phyloP scores from a whole-genome alignment of 257 asterid species.

The Lithospermum erythrorhizon region DNA sequence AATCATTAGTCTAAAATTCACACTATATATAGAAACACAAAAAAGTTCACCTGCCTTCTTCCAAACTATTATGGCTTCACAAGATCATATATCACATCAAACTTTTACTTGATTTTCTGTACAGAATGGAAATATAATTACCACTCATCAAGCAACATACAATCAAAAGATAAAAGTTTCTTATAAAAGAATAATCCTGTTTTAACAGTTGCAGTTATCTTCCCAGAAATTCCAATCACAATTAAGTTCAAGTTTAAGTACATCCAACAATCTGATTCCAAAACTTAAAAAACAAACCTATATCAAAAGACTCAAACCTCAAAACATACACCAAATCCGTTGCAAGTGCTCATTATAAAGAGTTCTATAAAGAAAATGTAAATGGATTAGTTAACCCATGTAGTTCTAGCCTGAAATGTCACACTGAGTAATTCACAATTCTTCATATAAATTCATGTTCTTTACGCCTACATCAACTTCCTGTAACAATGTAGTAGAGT shows the following conservation, averaged over 20 bases:
- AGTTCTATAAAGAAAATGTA: constrained; percentile 27
- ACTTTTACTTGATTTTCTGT: not conserved
- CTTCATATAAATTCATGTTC: constrained; percentile 24
- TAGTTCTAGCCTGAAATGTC: constrained; percentile 26
- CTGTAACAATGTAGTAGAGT: constrained; percentile 20
- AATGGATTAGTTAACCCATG: constrained; percentile 25
- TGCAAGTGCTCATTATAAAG: constrained; percentile 21
- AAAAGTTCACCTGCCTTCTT: too few species aligned
- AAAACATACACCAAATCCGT: constrained; percentile 36
- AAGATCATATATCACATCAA: not conserved
- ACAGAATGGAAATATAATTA: not conserved
- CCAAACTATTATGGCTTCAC: too few species aligned
- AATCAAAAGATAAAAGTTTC: constrained; percentile 8
- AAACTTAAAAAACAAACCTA: constrained; percentile 32
- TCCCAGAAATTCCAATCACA: constrained; percentile 26
- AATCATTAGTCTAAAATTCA: too few species aligned
- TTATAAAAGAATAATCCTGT: constrained; percentile 13
- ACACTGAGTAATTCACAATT: constrained; percentile 24
- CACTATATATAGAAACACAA: too few species aligned
- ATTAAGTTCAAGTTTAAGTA: constrained; percentile 18
- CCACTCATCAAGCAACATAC: constrained; percentile 8
- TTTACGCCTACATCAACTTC: constrained; percentile 28
- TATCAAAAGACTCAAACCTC: constrained; percentile 28
- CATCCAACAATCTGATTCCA: constrained; percentile 38
- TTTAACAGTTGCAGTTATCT: constrained; percentile 11